Evolutionary conservation across 345 rosid genomes (phyloP), one percentile per base, ranked within the genome.

Genomic region (Dipteronia dyeriana): DNA sequence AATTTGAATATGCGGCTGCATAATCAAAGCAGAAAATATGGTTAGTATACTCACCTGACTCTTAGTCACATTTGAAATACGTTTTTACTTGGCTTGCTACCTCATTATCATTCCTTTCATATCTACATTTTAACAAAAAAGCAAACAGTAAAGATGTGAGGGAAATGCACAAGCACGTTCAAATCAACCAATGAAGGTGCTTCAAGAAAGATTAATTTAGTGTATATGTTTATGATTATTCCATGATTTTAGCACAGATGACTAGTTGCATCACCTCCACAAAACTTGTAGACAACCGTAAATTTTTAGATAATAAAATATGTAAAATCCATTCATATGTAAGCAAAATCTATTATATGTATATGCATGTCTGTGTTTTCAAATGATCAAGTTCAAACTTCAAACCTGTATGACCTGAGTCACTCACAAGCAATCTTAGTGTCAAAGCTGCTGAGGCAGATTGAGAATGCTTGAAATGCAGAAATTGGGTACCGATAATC

Each of bases 381-480:
- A 62, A 25, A 23, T 1, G 19, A 65, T 43, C 19, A 74, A 53
- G 60, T 63, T 41, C 82, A 47, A 69, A 78, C 84, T 61, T 29
- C 82, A 43, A 70, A 80, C 85, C 87, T 78, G 79, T 41, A 62
- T n/a, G 34, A 76, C 41, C 59, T 65, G 54, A 51, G 53, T 88
- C 88, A 87, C 86, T 92, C 93, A 84, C 97, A 92, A 11, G 94
- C 91, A 80, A 90, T 90, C 82, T 88, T 87, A 23, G 91, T 92
- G 85, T 92, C 97, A 71, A 92, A 90, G 87, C 94, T 87, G 84
- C 92, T 89, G 51, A 92, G 87, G 85, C 94, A 92, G 76, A 92
- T 85, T 1, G 94, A 91, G 80, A 92, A 92, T 23, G 97, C 97
- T 73, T 90, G 97, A 79, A 90, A 92, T 29, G 91, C 91, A 23